Base-by-base conservation (phyloP, 2,329 filamentous ascomycete genomes). In the Paramyrothecium sp. region DNA sequence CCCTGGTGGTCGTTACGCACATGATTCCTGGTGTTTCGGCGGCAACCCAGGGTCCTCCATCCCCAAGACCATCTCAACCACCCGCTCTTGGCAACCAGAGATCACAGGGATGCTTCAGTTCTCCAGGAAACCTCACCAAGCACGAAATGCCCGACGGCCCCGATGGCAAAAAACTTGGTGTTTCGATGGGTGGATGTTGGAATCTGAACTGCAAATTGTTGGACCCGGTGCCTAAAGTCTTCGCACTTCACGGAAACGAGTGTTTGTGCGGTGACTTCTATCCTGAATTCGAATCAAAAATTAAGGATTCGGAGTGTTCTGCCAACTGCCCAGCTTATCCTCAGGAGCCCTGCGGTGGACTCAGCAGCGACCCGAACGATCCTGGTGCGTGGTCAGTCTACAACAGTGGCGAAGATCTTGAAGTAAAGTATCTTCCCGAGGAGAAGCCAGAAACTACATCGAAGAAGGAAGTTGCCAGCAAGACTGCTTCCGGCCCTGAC, bases 241-340 rank as follows among this genome's bases (percentile, higher is more conserved):
- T 88, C 65, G 91, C 81, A 33, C 75, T 90, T 49, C 83, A 81
- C 8, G 79, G 81, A 19, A 83, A 83, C 17, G 77, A 79, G 19
- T 97, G 92, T 75, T 90, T 80, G 67, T 96, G 92, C 67, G 92
- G 92, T 58, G 75, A 85, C 61, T 73, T 79, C 58, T 81, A 93
- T 51, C 92, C 92, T 0, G 78, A 30, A 30, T 30, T 30, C 26
- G 26, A 30, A 10, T 30, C 26, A 5, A 30, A 30, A 30, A 30
- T 30, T 30, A 30, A 30, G 26, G 26, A 30, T 10, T 30, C 26
- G 26, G 26, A 30, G 10, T 30, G 26, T 30, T 30, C 26, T 30
- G 26, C 26, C 26, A 30, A 30, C 26, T 30, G 26, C 26, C 26
- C 26, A 5, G 26, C 26, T 30, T 10, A 93, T 78, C 65, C 75